Conservation (phyloP, 306 rosid species). For the Dalbergia cochinchinensis region DNA sequence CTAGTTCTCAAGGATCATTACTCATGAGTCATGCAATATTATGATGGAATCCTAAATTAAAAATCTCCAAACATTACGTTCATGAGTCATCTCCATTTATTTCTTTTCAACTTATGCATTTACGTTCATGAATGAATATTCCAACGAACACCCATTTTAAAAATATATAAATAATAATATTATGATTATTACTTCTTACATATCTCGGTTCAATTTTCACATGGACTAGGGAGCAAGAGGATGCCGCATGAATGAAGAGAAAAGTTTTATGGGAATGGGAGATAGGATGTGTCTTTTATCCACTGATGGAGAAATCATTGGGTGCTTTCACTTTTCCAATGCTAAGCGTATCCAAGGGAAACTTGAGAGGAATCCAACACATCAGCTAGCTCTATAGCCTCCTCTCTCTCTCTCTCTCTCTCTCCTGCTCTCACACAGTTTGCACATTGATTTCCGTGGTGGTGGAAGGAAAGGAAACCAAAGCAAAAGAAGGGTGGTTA, state of each 20-base stretch:
- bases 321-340: conserved; percentile 63
- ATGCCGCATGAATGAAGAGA: conserved; percentile 8
- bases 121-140: too few relatives aligned
- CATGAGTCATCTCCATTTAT: too few relatives aligned
- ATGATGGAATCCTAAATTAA: too few relatives aligned
- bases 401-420: background rate
- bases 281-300: conserved; percentile 57
- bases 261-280: conserved; percentile 36
- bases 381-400: background rate
- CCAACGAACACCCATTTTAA: too few relatives aligned
- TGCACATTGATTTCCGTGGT: conserved; percentile 39
- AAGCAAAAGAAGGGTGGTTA: too few relatives aligned
- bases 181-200: too few relatives aligned
- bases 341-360: conserved; percentile 53
- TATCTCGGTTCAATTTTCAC: background rate
- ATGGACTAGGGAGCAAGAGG: conserved; percentile 1
- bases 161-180: too few relatives aligned
- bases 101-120: too few relatives aligned
- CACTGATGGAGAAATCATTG: conserved; percentile 60
- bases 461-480: conserved; percentile 12
- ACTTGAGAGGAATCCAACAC: conserved; percentile 32
- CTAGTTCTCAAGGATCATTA: background rate
- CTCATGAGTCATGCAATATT: background rate
- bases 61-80: background rate
- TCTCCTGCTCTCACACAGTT: conserved; percentile 26